Evolutionary conservation across 2,329 filamentous ascomycete genomes (phyloP).

Genomic region (Fusarium denticulatum): DNA sequence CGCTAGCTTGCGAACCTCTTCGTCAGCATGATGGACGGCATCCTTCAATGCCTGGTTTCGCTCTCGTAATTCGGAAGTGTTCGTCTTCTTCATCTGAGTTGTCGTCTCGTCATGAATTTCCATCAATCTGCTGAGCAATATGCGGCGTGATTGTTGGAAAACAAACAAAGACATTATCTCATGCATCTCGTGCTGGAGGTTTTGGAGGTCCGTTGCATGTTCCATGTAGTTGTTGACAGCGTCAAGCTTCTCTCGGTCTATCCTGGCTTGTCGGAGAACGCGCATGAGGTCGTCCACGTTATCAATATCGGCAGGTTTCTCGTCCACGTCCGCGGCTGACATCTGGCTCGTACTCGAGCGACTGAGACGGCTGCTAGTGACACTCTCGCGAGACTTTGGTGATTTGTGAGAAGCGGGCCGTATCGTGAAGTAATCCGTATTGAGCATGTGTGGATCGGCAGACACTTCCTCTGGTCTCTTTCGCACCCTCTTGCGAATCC

Average conservation of each 20-base stretch:
- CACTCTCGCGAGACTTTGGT: constrained; percentile 47
- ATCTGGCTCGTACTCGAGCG: constrained; percentile 51
- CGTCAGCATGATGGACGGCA: constrained; percentile 79
- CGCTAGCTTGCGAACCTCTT: constrained; percentile 81
- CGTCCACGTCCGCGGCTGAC: constrained; percentile 56
- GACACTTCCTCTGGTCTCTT: constrained; percentile 56
- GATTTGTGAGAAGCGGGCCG: constrained; percentile 61
- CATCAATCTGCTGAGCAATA: constrained; percentile 77
- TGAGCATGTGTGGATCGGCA: constrained; percentile 72
- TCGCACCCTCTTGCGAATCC: constrained; percentile 84
- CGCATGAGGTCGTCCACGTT: constrained; percentile 76
- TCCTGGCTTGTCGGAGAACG: constrained; percentile 73
- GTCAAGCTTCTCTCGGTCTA: constrained; percentile 93
- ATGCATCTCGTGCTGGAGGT: constrained; percentile 80
- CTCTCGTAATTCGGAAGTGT: constrained; percentile 45
- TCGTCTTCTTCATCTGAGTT: constrained; percentile 51
- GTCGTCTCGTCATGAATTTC: constrained; percentile 61
- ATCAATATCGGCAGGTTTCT: constrained; percentile 67
- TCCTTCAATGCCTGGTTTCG: constrained; percentile 75
- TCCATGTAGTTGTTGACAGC: constrained; percentile 84
- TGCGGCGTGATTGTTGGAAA: constrained; percentile 86
- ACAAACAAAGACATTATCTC: constrained; percentile 88
- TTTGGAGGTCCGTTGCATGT: constrained; percentile 78
- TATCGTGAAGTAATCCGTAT: constrained; percentile 82
- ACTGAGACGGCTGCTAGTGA: constrained; percentile 48